A percentile compares a stretch with the other conserved stretches of the same genome.
These are phyloP conservation scores for Kodamaea sp. DNA, from an alignment of 1,139 yeast species.

Conservation along the genomic window DNA sequence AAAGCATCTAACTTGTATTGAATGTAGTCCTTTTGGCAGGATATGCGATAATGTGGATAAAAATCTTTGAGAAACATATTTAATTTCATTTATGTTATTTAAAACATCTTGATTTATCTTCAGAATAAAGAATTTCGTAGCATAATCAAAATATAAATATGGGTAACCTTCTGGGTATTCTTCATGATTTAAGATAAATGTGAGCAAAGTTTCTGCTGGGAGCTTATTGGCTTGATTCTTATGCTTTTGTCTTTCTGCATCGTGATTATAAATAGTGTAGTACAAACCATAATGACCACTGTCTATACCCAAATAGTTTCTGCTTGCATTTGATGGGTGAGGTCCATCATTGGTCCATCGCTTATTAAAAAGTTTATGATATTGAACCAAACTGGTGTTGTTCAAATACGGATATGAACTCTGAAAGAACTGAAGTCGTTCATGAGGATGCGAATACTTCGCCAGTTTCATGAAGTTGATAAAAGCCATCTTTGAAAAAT, in stretches of 20 bases:
- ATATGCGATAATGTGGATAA: conserved; percentile 17
- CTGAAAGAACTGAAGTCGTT: conserved; percentile 37
- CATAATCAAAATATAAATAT: conserved; percentile 10
- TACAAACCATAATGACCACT: conserved; percentile 46
- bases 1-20: conserved; percentile 1
- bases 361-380: conserved; percentile 20
- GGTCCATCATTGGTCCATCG: conserved; percentile 31
- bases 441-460: conserved; percentile 18
- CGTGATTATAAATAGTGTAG: conserved; percentile 41
- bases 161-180: conserved; percentile 2
- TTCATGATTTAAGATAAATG: conserved; percentile 10
- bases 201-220: conserved; percentile 11
- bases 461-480: conserved; percentile 27
- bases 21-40: too few species aligned
- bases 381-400: conserved; percentile 20
- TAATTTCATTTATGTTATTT: conserved; percentile 23
- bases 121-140: conserved; percentile 28
- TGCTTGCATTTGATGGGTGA: conserved; percentile 26
- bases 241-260: conserved; percentile 20
- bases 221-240: conserved; percentile 5
- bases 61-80: conserved; percentile 17
- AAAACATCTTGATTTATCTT: conserved; percentile 28
- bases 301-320: conserved; percentile 30
- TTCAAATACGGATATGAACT: conserved; percentile 37
- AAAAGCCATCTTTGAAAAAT: conserved; percentile 18